phyloP scores from a whole-genome alignment of 2,329 filamentous ascomycete species.

The Penicillium sp. region DNA sequence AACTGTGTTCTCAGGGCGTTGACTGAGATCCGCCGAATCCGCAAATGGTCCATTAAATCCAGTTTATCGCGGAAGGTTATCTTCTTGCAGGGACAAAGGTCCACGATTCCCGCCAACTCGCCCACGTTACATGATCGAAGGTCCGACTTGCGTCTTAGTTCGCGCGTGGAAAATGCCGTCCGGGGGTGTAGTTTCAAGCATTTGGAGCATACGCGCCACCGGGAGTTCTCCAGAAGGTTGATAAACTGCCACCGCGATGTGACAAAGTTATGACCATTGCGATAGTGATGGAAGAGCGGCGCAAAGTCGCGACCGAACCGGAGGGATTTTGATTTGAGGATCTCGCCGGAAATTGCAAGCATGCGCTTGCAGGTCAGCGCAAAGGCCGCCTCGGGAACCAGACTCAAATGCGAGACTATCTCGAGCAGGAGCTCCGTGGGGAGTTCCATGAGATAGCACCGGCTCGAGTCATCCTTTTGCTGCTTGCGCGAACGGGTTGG shows the following conservation, averaged over 20 bases:
- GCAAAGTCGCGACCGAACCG: slow-evolving; percentile 43
- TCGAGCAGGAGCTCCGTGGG: slow-evolving; percentile 42
- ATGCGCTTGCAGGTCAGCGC: slow-evolving; percentile 43
- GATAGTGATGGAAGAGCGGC: slow-evolving; percentile 43
- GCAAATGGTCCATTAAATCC: slow-evolving; percentile 37
- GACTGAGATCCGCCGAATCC: slow-evolving; percentile 31
- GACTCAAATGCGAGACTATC: slow-evolving; percentile 38
- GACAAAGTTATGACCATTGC: slow-evolving; percentile 38
- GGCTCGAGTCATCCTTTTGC: slow-evolving; percentile 17
- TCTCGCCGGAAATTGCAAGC: slow-evolving; percentile 34
- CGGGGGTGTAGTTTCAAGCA: slow-evolving; percentile 44
- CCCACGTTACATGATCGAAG: slow-evolving; percentile 37
- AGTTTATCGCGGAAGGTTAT: slow-evolving; percentile 42
- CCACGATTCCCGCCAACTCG: slow-evolving; percentile 38
- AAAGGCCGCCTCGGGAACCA: slow-evolving; percentile 38
- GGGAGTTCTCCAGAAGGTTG: slow-evolving; percentile 36
- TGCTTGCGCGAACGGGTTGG: slow-evolving; percentile 18
- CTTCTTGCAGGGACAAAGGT: slow-evolving; percentile 44
- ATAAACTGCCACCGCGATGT: slow-evolving; percentile 41
- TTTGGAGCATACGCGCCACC: slow-evolving; percentile 39
- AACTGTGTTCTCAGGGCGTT: slow-evolving; percentile 30
- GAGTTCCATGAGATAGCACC: slow-evolving; percentile 39
- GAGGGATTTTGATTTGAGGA: slow-evolving; percentile 34
- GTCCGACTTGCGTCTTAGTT: slow-evolving; percentile 37
- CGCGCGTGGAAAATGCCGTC: slow-evolving; percentile 33